Conservation (phyloP, 495 filamentous ascomycete genomes). For the Thermochaetoides thermophila region DNA sequence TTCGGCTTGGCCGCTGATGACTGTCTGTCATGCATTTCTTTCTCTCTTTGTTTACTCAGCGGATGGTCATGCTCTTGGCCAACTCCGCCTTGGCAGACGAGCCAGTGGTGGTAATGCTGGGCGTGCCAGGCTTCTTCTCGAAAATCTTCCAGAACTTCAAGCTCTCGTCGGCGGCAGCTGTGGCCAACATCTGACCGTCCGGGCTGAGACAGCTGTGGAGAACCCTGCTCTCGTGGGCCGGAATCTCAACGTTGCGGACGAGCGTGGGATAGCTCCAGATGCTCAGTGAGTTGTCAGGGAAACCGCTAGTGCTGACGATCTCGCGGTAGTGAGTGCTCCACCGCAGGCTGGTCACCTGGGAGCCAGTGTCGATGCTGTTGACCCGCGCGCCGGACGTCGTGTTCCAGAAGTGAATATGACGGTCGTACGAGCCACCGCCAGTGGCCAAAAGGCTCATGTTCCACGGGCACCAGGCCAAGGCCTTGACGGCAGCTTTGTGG, state of each 20-base stretch:
- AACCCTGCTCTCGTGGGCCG: slow-evolving; percentile 94
- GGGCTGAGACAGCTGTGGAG: slow-evolving; percentile 90
- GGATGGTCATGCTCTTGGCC: slow-evolving; percentile 94
- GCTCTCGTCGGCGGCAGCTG: slow-evolving; percentile 86
- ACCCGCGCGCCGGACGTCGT: slow-evolving; percentile 89
- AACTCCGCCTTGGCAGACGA: slow-evolving; percentile 49
- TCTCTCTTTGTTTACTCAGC: too few relatives aligned
- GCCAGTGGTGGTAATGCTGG: slow-evolving; percentile 42
- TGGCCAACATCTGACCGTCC: slow-evolving; percentile 93
- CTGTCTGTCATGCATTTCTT: too few relatives aligned
- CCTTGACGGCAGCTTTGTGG: slow-evolving; percentile 96
- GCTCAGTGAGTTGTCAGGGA: slow-evolving; percentile 95
- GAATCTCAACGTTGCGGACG: slow-evolving; percentile 94
- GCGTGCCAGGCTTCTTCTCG: slow-evolving; percentile 88
- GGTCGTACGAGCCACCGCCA: slow-evolving; percentile 89
- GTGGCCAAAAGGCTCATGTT: slow-evolving; percentile 93
- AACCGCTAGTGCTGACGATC: slow-evolving; percentile 90
- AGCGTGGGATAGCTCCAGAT: slow-evolving; percentile 98
- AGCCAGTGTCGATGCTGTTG: slow-evolving; percentile 97
- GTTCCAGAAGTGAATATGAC: slow-evolving; percentile 99
- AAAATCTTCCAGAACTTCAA: slow-evolving; percentile 99
- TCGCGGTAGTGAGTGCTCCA: slow-evolving; percentile 97
- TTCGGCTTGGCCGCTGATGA: slow-evolving; percentile 1
- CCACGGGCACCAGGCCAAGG: slow-evolving; percentile 97
- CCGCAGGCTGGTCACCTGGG: slow-evolving; percentile 84